Conservation (phyloP, 2,329 filamentous ascomycete genomes). For the Diaporthe sp. region DNA sequence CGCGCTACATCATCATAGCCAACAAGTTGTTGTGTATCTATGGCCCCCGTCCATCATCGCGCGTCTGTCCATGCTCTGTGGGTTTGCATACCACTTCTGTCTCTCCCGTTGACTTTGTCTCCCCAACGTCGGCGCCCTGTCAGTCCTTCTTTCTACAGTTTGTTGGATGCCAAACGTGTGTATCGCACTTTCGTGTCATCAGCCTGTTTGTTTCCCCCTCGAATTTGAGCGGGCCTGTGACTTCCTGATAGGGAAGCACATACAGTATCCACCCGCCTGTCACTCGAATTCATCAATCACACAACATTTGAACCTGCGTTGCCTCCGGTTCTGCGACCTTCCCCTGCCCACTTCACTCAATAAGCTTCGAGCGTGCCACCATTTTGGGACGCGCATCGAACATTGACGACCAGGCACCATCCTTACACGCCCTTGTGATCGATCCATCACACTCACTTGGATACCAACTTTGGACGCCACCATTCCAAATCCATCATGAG, state of each 20-base stretch:
- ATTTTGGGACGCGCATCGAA: slow-evolving; percentile 9
- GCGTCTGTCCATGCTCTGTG: slow-evolving; percentile 6
- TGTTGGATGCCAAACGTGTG: neutral
- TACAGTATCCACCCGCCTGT: neutral
- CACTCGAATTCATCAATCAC: neutral
- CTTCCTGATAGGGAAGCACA: neutral
- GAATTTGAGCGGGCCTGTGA: neutral
- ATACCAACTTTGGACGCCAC: slow-evolving; percentile 21
- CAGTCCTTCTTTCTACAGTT: neutral
- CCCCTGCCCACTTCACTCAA: slow-evolving; percentile 14
- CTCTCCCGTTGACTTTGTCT: neutral
- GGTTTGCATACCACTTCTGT: neutral
- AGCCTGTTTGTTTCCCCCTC: neutral
- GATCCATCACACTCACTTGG: slow-evolving; percentile 30
- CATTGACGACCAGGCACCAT: slow-evolving; percentile 27
- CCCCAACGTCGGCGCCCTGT: neutral
- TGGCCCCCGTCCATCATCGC: neutral
- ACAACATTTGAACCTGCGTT: slow-evolving; percentile 18
- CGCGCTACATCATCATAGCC: slow-evolving; percentile 6
- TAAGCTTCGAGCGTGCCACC: slow-evolving; percentile 11
- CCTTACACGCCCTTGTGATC: slow-evolving; percentile 13
- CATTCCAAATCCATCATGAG: slow-evolving; percentile 52
- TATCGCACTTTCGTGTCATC: neutral
- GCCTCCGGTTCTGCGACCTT: neutral
- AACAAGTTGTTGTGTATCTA: neutral